A percentile compares a stretch with the other conserved stretches of the same genome.
Conservation (phyloP, 148 eudicot species). For the Selenicereus undatus region DNA sequence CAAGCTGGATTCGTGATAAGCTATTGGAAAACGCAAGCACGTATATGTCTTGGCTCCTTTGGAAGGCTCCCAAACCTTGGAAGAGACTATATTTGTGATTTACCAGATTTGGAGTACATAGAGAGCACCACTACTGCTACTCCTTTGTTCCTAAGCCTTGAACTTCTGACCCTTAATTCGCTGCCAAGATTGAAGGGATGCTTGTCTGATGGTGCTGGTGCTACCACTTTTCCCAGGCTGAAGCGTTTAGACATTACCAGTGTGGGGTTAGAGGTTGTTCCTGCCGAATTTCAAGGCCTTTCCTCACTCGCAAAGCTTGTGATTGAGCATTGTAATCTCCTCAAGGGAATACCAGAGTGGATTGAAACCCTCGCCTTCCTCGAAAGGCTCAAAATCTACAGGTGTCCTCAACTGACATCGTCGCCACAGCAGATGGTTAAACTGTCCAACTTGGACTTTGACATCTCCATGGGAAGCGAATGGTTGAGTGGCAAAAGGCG, state of each 20-base stretch:
- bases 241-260: too few relatives aligned
- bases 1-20: slow-evolving; percentile 10
- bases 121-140: background rate
- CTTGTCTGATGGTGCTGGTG: background rate
- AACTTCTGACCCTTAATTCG: background rate
- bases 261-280: too few relatives aligned
- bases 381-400: background rate
- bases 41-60: background rate
- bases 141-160: background rate
- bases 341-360: background rate
- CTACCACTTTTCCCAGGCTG: too few relatives aligned
- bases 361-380: background rate
- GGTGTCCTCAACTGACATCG: background rate
- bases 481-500: too few relatives aligned
- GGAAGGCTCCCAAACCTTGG: background rate
- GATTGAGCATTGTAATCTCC: background rate
- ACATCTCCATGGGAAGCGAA: too few relatives aligned
- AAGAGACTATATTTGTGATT: background rate
- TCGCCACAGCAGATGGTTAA: background rate
- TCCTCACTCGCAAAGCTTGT: background rate
- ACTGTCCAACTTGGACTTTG: too few relatives aligned
- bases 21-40: background rate
- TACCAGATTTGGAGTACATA: background rate
- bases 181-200: background rate
- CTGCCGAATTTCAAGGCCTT: too few relatives aligned